These are phyloP conservation scores for Candida krabiensis DNA, from an alignment of 805 yeast species.

Conservation along the genomic window DNA sequence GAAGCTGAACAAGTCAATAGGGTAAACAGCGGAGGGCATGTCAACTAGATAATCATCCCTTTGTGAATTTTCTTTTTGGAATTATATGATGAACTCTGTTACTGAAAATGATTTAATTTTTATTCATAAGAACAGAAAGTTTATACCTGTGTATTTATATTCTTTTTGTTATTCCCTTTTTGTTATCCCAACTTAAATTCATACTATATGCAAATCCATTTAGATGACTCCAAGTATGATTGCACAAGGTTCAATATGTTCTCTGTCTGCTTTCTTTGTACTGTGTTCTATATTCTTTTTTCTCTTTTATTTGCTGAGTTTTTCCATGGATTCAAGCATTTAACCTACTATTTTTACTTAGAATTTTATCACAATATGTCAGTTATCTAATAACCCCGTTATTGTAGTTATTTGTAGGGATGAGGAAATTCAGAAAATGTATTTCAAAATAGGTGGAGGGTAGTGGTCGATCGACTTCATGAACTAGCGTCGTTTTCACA, in stretches of 20 bases:
- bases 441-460: too few species aligned
- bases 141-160: constrained; percentile 11
- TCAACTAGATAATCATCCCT: not conserved
- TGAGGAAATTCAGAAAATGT: too few species aligned
- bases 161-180: constrained; percentile 4
- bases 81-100: constrained; percentile 2
- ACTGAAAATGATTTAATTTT: not conserved
- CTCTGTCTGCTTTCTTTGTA: too few species aligned
- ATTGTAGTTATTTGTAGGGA: too few species aligned
- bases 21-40: not conserved
- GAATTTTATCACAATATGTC: not conserved
- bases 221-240: too few species aligned
- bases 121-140: constrained; percentile 1
- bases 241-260: too few species aligned
- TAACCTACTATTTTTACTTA: not conserved
- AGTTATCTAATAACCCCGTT: not conserved
- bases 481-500: too few species aligned
- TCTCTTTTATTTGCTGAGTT: not conserved
- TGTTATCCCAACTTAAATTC: not conserved
- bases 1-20: constrained; percentile 2
- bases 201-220: not conserved
- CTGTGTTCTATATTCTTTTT: too few species aligned
- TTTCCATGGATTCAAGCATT: not conserved
- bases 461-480: too few species aligned
- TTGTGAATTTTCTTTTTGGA: constrained; percentile 1